A percentile compares a stretch with the other conserved stretches of the same genome.
Evolutionary conservation across 371 early-diverging fungal genomes (phyloP).

Genomic region (Mortierella sp.): DNA sequence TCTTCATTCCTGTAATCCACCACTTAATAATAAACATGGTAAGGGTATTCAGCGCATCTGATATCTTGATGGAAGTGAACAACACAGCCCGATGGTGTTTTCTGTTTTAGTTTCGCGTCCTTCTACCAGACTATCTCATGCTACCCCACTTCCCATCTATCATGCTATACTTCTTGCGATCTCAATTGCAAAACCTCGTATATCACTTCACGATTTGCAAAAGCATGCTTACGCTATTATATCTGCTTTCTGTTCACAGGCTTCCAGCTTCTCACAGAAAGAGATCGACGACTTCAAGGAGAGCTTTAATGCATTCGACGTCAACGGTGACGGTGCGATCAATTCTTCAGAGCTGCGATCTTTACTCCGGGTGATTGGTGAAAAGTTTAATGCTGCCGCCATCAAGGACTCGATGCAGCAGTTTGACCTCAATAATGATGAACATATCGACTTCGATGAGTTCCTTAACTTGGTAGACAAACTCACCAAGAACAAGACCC

Average conservation of each 20-base stretch:
- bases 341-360: conserved; percentile 61
- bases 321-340: conserved; percentile 66
- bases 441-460: conserved; percentile 45
- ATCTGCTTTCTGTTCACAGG: background rate
- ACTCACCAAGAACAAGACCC: conserved; percentile 30
- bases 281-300: conserved; percentile 52
- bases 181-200: too few relatives aligned
- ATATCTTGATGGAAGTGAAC: too few relatives aligned
- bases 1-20: background rate
- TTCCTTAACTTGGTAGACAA: conserved; percentile 25
- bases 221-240: too few relatives aligned
- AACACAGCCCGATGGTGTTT: too few relatives aligned
- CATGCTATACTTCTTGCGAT: too few relatives aligned
- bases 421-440: conserved; percentile 41
- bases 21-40: background rate
- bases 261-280: conserved; percentile 5
- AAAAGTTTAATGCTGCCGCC: conserved; percentile 5
- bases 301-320: conserved; percentile 68
- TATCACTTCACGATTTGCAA: too few relatives aligned
- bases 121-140: too few relatives aligned
- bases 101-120: too few relatives aligned
- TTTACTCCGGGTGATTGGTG: conserved; percentile 26
- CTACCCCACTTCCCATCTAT: too few relatives aligned
- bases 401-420: conserved; percentile 13
- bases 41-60: too few relatives aligned